These are phyloP conservation scores for Coniosporium apollinis DNA, from an alignment of 495 filamentous ascomycete genomes.

Conservation along the genomic window DNA sequence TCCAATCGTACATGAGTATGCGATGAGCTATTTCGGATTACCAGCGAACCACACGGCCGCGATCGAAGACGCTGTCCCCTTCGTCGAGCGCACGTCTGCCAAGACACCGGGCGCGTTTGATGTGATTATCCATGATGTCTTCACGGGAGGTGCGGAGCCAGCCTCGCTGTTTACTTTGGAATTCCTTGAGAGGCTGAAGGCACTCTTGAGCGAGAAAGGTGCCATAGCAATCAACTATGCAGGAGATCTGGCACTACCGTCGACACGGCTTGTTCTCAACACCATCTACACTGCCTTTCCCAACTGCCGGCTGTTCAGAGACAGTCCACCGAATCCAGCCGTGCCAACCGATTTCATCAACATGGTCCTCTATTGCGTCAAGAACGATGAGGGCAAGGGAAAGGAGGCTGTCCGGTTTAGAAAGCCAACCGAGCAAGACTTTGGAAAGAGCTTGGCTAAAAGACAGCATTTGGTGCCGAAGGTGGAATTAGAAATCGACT, in stretches of 20 bases:
- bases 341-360: slow-evolving; percentile 58
- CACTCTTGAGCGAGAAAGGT: slow-evolving; percentile 58
- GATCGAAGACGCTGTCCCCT: slow-evolving; percentile 66
- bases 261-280: slow-evolving; percentile 42
- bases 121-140: slow-evolving; percentile 97
- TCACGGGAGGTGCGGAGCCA: slow-evolving; percentile 85
- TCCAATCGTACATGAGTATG: slow-evolving; percentile 69
- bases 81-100: slow-evolving; percentile 35
- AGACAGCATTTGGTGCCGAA: slow-evolving; percentile 52
- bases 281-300: slow-evolving; percentile 62
- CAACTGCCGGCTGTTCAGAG: slow-evolving; percentile 64
- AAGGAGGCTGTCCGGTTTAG: slow-evolving; percentile 55
- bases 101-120: slow-evolving; percentile 40
- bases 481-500: slow-evolving; percentile 48
- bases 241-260: slow-evolving; percentile 63
- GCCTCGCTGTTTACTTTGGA: slow-evolving; percentile 71
- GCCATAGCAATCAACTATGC: slow-evolving; percentile 95
- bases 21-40: slow-evolving; percentile 66
- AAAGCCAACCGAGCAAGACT: slow-evolving; percentile 44
- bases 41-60: slow-evolving; percentile 59
- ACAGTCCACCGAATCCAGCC: slow-evolving; percentile 35
- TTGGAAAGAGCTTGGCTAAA: slow-evolving; percentile 51
- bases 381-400: no score
- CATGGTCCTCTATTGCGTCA: slow-evolving; percentile 68
- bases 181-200: slow-evolving; percentile 50